Evolutionary conservation across 495 filamentous ascomycete species (phyloP), one percentile per base, ranked within the genome.

Genomic region (Neohortaea acidophila): DNA sequence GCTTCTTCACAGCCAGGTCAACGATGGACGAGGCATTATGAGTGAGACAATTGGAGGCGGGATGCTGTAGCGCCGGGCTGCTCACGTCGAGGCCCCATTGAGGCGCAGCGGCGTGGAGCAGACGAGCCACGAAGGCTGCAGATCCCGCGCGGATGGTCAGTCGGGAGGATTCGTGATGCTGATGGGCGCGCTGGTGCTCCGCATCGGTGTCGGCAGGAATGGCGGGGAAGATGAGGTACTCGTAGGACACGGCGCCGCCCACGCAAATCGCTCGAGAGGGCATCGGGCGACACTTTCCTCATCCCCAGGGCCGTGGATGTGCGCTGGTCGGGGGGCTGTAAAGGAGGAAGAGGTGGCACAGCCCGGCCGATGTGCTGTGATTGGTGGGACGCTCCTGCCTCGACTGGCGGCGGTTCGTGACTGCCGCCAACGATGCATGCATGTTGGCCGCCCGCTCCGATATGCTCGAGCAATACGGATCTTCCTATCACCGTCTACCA

Each of bases 161-260:
- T 34, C 32, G 32, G 32, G 5, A 6, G 15, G 14, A 15, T 23
- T 33, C 35, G 14, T 21, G 35, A 2, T 26, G 26, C 5, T 14
- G 13, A 12, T 21, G 15, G 17, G 23, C 25, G 12, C n/a, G 21
- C 21, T 17, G 34, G n/a, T 39, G 2, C 17, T 32, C 4, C 2
- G n/a, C 1, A 17, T 12, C 6, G 7, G 8, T 2, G 11, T 35
- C 39, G 14, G 27, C 21, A 7, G 14, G 4, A 2, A 21, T 30
- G 34, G 37, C 41, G 18, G 43, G 42, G 31, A 41, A 49, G 20
- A 49, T 21, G 2, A 49, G 42, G 25, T 49, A 45, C 15, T 49
- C 27, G 32, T 45, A 45, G 11, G 46, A 49, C 3, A 49, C 46
- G 34, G 26, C 36, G 2, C 46, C 46, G 6, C 36, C 46, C 11